Base-by-base conservation (phyloP, 257 asterid genomes). In the Petunia axillaris region DNA sequence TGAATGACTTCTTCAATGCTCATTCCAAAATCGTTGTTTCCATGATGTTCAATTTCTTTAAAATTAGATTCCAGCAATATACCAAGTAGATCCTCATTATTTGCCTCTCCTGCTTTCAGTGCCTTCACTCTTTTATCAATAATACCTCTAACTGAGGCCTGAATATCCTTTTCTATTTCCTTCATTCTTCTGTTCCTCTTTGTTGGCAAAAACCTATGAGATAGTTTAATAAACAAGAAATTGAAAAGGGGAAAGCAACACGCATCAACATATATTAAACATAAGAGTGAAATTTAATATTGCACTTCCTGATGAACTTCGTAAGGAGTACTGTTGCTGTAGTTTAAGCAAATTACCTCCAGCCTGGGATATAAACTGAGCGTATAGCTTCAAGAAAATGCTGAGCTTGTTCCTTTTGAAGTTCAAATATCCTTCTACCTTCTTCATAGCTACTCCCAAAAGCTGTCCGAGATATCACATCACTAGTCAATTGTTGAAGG, bases 391-490 rank as follows among this genome's bases (percentile, higher is more conserved):
- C 6, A 25, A 46, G 53, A n/a, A 5, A 25, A 38, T 59, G 36
- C 0, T 41, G 75, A n/a, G 35, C 7, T 9, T 81, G 80, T 48
- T 81, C 76, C 63, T n/a, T 57, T 64, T 87, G 91, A 35, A 81
- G 88, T 46, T 79, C 89, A 44, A 89, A 85, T 62, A 89, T 85
- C 63, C n/a, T 82, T 84, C 85, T 83, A 40, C 91, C 93, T 84
- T 89, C 90, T 82, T 84, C 80, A 63, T 84, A 89, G 77, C 79
- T 87, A 57, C 93, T 86, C 1, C 91, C 93, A 83, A 89, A 89
- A 40, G 91, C 85, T 10, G 93, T 81, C 2, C 93, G 86, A 6
- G 93, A 87, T 52, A 89, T 84, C 3, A 84, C 86, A 78, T 83
- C 91, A n/a, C 86, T 43, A 0, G 84, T 54, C 48, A 89, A 59